Evolutionary conservation across 2,329 filamentous ascomycete genomes (phyloP), one percentile per base, ranked within the genome.

Genomic region (Scedosporium aurantiacum): DNA sequence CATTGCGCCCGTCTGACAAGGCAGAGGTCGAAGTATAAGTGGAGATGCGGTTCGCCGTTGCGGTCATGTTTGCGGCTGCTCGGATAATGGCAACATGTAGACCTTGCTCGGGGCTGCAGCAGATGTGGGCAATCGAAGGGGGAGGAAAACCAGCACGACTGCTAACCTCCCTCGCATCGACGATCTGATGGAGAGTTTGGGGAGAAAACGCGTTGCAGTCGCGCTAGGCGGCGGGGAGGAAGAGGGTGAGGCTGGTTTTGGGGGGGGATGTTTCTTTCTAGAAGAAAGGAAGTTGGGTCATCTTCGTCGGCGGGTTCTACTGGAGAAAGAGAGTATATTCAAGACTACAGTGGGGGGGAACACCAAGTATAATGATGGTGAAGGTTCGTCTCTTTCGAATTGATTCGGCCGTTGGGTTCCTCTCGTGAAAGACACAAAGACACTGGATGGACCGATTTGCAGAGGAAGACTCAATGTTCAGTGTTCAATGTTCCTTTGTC

Each of bases 1-100:
- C 82, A 76, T 83, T 82, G 66, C 80, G 81, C 68, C 76, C 76
- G 57, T 84, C 83, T 62, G 78, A 78, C n/a, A 75, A 73, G 63
- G 68, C 72, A 65, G 78, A 84, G 66, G 75, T 81, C 67, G 75
- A 76, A 64, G 81, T 86, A 75, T 81, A 83, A 69, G 77, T 84
- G 63, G 82, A 85, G 70, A 78, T 76, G 67, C 82, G 78, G 70
- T 84, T 83, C 64, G 76, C 73, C 70, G 77, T 81, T 67, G 74
- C 72, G 68, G 79, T 76, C 79, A 82, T 83, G 71, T 66, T 63
- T 60, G 21, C 47, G 45, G 37, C 12, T 16, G 23, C 12, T 43
- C 32, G 2, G 23, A 28, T 27, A 10, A 23, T 18, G 21, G 37
- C 16, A 28, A 45, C 57, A 45, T 45, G 56, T 45, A 27, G 18